Base-by-base conservation (phyloP, 257 asterid genomes). In the Nyctanthes arbortristis region DNA sequence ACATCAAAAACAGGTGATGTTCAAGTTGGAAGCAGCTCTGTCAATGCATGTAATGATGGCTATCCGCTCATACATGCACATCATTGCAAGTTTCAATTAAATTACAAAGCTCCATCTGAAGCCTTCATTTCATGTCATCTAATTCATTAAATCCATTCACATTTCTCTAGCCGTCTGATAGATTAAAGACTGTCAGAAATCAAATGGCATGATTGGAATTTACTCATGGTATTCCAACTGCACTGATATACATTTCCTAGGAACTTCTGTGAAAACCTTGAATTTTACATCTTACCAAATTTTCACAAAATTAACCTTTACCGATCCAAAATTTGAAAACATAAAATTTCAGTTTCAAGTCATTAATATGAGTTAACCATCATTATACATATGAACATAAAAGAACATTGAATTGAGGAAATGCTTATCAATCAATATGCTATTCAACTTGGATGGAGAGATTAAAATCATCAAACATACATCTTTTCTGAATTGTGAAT, bases 321-420 rank as follows among this genome's bases (percentile, higher is more conserved):
- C 61, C 3, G 1, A 37, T 27, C 65, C 36, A 4, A 64, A 39
- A 18, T 64, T 56, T 49, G 65, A 25, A 3, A 37, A 49, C 61
- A 9, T 52, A 63, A n/a, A n/a, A n/a, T n/a, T n/a, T n/a, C 52
- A 57, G 12, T 11, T 36, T 30, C n/a, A 22, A 11, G 29, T 14
- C 29, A 45, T 60, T 43, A 14, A 55, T 55, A 36, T 63, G 31
- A 67, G 40, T 32, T 70, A 68, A 74, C 39, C 32, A 56, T 24
- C 34, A 27, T 43, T 12, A 24, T 11, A 33, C 61, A 58, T 1
- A 0, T 52, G 3, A 52, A 22, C 16, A 52, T 2, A 7, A n/a
- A 8, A 52, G 30, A 22, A 52, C 59, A 52, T 3, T 4, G 30
- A 52, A 52, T 8, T 22, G 28, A 52, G 59, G 59, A 52, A 52